Evolutionary conservation across 177 flowering plant genomes (phyloP), one percentile per base, ranked within the genome.

Genomic region (Vitis hybrid): DNA sequence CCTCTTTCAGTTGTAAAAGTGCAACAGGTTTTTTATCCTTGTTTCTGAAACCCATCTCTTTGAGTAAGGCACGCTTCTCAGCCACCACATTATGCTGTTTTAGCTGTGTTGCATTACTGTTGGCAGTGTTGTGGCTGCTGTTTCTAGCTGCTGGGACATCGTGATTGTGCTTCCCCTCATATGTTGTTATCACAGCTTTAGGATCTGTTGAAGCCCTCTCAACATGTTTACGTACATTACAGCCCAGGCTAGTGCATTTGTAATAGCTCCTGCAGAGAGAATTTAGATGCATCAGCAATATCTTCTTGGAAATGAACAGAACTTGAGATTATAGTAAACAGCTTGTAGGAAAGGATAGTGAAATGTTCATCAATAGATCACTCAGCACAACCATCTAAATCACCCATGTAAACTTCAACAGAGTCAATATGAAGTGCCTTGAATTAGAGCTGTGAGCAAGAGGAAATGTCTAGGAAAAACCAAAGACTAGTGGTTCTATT

Each of bases 131-230:
- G 60, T 82, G 83, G 78, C 82, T 79, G 74, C 88, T 82, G 68
- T 76, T 76, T 79, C 82, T 86, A 40, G 87, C 88, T 16, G 82
- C 80, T 0, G 99, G 99, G 54, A 90, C 83, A 52, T 88, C 90
- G 52, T 94, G 99, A 70, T 89, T 90, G 70, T 94, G 99, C 68
- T 94, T 94, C 27, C 99, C 99, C 70, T 94, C 99, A 57, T 94
- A 94, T 32, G 99, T 90, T 3, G 99, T 94, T 67, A 94, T 84
- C 18, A 94, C 97, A 40, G 94, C 90, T 78, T 89, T 91, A 27
- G 88, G 77, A 59, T 94, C 99, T 11, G 88, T 74, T 60, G 97
- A 79, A 70, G 97, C 90, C 76, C 98, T 86, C 78, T 94, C 97
- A 2, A 93, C 95, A 71, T 94, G 98, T 74, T 93, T 94, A 1